Conservation (phyloP, 306 rosid species). For the Amphicarpaea edgeworthii region DNA sequence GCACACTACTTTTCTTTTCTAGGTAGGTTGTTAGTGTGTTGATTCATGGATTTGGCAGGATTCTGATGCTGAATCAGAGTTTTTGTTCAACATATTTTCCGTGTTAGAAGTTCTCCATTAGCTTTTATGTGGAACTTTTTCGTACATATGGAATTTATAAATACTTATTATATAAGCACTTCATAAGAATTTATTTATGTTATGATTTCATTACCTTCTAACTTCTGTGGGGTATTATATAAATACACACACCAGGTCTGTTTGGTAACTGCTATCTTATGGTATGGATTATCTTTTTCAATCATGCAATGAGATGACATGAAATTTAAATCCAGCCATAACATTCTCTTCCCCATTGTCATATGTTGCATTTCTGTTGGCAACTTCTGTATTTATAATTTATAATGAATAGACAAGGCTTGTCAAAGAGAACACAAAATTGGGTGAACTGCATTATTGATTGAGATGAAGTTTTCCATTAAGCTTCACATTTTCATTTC, state of each 20-base stretch:
- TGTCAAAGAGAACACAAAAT: constrained; percentile 13
- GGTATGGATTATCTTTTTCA: constrained; percentile 15
- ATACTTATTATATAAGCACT: not conserved
- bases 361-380: constrained; percentile 28
- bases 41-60: constrained; percentile 36
- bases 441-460: constrained; percentile 15
- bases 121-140: constrained; percentile 27
- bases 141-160: not conserved
- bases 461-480: constrained; percentile 29
- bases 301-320: constrained; percentile 26
- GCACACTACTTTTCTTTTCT: constrained; percentile 64
- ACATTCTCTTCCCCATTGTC: constrained; percentile 16
- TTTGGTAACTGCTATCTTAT: constrained; percentile 13
- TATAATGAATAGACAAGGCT: constrained; percentile 23
- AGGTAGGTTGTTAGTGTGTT: constrained; percentile 54
- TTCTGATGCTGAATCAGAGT: constrained; percentile 40
- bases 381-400: constrained; percentile 26
- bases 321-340: constrained; percentile 28
- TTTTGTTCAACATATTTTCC: constrained; percentile 25
- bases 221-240: not conserved
- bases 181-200: constrained; percentile 16
- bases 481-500: constrained; percentile 37
- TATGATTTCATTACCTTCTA: constrained; percentile 5
- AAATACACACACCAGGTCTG: not conserved
- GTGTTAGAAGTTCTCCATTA: constrained; percentile 34